Evolutionary conservation across 345 rosid genomes (phyloP).

Genomic region (Trapa incisa): DNA sequence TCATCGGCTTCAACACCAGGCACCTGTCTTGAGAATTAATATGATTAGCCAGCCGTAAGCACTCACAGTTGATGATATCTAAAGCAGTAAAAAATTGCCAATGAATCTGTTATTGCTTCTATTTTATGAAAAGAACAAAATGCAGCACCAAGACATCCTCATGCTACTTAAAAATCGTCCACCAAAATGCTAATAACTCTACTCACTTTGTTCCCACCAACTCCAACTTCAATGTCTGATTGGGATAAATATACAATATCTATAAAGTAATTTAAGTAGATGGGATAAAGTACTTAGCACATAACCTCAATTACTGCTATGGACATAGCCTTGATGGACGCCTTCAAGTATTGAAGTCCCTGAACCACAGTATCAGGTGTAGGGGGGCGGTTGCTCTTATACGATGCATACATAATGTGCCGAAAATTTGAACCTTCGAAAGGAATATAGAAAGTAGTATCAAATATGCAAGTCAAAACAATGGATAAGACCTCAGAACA

Average conservation of each 20-base stretch:
- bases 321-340: slow-evolving; percentile 91
- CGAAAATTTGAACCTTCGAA: slow-evolving; percentile 73
- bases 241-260: not conserved
- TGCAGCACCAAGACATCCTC: too few relatives aligned
- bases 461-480: not conserved
- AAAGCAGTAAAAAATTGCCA: too few relatives aligned
- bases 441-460: not conserved
- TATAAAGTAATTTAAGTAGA: not conserved
- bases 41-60: slow-evolving; percentile 14
- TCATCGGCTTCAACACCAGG: slow-evolving; percentile 99
- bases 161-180: too few relatives aligned
- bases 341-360: slow-evolving; percentile 91
- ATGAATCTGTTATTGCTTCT: too few relatives aligned
- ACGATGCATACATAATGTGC: slow-evolving; percentile 68
- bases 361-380: slow-evolving; percentile 94
- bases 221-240: not conserved
- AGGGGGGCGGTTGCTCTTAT: slow-evolving; percentile 89
- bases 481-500: not conserved
- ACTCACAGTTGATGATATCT: not conserved
- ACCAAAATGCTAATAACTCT: too few relatives aligned
- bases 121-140: too few relatives aligned
- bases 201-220: not conserved
- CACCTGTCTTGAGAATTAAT: slow-evolving; percentile 41
- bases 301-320: slow-evolving; percentile 87
- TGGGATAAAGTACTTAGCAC: not conserved